A percentile compares a stretch with the other conserved stretches of the same genome.
Conservation (phyloP, 352 stramenopile species). For the Pythium aristosporum region DNA sequence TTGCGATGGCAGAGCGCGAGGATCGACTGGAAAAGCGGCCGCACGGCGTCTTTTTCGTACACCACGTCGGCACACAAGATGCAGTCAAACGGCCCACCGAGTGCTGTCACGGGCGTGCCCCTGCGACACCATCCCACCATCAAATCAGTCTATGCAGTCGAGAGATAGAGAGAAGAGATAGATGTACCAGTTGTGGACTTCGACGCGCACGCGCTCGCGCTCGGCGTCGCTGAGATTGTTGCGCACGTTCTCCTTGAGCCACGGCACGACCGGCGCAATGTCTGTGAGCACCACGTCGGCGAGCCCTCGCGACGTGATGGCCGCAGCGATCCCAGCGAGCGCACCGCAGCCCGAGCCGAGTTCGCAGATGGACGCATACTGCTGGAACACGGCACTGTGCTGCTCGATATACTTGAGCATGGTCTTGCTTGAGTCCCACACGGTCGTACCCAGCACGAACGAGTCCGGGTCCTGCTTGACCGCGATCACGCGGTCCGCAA, state of each 20-base stretch:
- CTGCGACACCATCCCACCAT: slow-evolving; percentile 21
- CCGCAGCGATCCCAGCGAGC: slow-evolving; percentile 68
- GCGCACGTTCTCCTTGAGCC: slow-evolving; percentile 72
- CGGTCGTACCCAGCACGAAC: slow-evolving; percentile 78
- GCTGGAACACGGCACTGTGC: slow-evolving; percentile 42
- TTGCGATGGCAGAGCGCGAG: slow-evolving; percentile 75
- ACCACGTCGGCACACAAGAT: slow-evolving; percentile 81
- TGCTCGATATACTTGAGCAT: slow-evolving; percentile 86
- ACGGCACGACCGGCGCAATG: slow-evolving; percentile 73
- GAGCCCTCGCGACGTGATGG: slow-evolving; percentile 59
- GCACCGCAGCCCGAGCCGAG: slow-evolving; percentile 73
- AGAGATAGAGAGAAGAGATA: not conserved
- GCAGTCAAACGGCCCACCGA: slow-evolving; percentile 72
- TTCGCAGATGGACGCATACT: slow-evolving; percentile 67
- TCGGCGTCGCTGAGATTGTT: slow-evolving; percentile 63
- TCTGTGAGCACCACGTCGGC: slow-evolving; percentile 74
- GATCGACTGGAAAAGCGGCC: slow-evolving; percentile 76
- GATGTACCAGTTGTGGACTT: slow-evolving; percentile 28
- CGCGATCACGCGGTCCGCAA: slow-evolving; percentile 46
- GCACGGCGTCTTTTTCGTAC: slow-evolving; percentile 78
- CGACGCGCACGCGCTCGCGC: slow-evolving; percentile 52
- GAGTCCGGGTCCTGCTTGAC: slow-evolving; percentile 78
- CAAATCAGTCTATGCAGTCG: not conserved
- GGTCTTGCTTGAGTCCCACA: slow-evolving; percentile 87
- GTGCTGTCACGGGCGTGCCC: slow-evolving; percentile 54